Evolutionary conservation across 352 stramenopile genomes (phyloP).

Genomic region (Globisporangium takayamanum): DNA sequence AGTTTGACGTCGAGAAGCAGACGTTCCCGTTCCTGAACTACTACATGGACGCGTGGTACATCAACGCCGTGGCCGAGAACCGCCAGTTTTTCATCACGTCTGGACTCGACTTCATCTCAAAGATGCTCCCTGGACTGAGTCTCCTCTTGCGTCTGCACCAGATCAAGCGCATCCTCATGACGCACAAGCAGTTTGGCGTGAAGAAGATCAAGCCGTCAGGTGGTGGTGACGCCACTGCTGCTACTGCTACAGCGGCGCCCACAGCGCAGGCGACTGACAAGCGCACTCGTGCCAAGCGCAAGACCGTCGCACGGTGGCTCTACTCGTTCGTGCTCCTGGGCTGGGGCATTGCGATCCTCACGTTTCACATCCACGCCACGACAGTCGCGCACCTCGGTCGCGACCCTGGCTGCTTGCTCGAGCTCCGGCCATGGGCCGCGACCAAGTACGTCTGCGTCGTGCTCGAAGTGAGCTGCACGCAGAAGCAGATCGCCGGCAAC

Average conservation of each 20-base stretch:
- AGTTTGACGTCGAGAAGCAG: conserved; percentile 3
- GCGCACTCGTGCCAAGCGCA: background rate
- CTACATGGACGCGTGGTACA: conserved; percentile 12
- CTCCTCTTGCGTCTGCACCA: conserved; percentile 8
- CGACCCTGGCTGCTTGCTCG: conserved; percentile 11
- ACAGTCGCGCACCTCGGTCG: conserved; percentile 5
- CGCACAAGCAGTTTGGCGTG: conserved; percentile 3
- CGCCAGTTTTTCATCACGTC: conserved; percentile 8
- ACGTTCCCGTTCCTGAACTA: conserved; percentile 8
- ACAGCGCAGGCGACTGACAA: too few relatives aligned
- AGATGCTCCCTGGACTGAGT: conserved; percentile 5
- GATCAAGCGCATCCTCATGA: conserved; percentile 7
- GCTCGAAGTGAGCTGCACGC: conserved; percentile 10
- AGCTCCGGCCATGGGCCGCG: conserved; percentile 14
- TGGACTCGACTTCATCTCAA: conserved; percentile 7
- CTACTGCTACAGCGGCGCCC: too few relatives aligned
- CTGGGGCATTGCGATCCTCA: conserved; percentile 3
- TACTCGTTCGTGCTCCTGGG: conserved; percentile 15
- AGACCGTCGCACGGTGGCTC: conserved; percentile 2
- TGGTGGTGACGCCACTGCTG: background rate
- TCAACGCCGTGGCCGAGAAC: conserved; percentile 5
- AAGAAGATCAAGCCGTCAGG: background rate
- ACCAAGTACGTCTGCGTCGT: conserved; percentile 11
- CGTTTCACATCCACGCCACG: conserved; percentile 13
- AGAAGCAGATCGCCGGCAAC: background rate